A percentile compares a stretch with the other conserved stretches of the same genome.
Evolutionary conservation across 163 green algal genomes (phyloP).

Genomic region (Chlamydomonas reinhardtii): DNA sequence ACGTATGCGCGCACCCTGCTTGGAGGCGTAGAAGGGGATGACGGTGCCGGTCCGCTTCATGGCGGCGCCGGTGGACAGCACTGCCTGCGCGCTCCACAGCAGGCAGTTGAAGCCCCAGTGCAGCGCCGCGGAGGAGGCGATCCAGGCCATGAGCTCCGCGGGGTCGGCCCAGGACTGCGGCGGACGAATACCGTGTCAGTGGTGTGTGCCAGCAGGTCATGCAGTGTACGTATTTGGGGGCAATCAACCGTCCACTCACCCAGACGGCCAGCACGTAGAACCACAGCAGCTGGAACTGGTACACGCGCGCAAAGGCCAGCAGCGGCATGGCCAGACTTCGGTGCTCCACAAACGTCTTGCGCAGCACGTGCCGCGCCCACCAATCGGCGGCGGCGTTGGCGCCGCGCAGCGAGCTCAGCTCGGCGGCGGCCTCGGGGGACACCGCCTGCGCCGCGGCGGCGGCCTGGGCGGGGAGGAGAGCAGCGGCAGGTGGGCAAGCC

Average conservation of each 20-base stretch:
- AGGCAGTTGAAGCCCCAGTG: constrained; percentile 43
- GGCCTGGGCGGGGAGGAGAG: neutral
- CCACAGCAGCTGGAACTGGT: constrained; percentile 46
- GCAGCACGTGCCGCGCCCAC: constrained; percentile 43
- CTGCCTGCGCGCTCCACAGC: constrained; percentile 25
- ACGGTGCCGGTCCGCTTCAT: neutral
- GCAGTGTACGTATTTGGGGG: no score
- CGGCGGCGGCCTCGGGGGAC: neutral
- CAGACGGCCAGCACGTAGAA: constrained; percentile 39
- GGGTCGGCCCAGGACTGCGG: constrained; percentile 1
- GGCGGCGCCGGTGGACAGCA: neutral
- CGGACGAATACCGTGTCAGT: no score
- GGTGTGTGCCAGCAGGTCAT: no score
- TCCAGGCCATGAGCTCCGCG: constrained; percentile 18
- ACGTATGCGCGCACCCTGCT: neutral
- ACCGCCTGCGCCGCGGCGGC: neutral
- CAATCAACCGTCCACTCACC: neutral
- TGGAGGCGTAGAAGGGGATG: neutral
- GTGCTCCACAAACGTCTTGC: constrained; percentile 55
- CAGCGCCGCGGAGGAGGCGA: constrained; percentile 15
- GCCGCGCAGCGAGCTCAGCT: constrained; percentile 1
- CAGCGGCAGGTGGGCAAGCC: neutral
- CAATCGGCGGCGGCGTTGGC: constrained; percentile 48
- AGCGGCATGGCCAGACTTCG: constrained; percentile 45
- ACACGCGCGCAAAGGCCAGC: constrained; percentile 48